Conservation (phyloP, 805 yeast genomes). For the Metschnikowia reukaufii region DNA sequence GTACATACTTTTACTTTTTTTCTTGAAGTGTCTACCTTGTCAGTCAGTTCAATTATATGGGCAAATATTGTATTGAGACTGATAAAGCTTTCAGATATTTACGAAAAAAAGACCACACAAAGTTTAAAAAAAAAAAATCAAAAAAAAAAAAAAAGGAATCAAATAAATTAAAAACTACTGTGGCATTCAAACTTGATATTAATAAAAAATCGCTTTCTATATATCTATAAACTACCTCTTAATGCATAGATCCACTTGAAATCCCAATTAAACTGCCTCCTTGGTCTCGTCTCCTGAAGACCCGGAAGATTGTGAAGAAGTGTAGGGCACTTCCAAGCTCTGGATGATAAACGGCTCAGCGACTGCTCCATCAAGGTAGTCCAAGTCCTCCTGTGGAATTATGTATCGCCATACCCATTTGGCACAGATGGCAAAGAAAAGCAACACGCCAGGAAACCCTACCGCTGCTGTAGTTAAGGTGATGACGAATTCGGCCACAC, state of each 20-base stretch:
- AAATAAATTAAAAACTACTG: neutral
- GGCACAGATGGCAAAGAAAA: slow-evolving; percentile 67
- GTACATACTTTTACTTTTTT: slow-evolving; percentile 11
- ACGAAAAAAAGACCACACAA: neutral
- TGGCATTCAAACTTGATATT: neutral
- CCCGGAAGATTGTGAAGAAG: slow-evolving; percentile 3
- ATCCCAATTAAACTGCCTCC: neutral
- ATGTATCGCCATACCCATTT: slow-evolving; percentile 57
- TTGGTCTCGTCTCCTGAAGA: slow-evolving; percentile 4
- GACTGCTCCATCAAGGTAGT: slow-evolving; percentile 63
- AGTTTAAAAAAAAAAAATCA: neutral
- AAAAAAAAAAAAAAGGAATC: neutral
- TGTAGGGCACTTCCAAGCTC: slow-evolving; percentile 32
- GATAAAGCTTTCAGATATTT: neutral
- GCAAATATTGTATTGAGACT: neutral
- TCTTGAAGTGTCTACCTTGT: neutral
- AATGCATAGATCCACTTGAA: neutral
- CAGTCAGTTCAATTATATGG: neutral
- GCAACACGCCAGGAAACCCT: slow-evolving; percentile 85
- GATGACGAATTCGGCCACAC: slow-evolving; percentile 79
- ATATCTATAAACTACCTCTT: neutral
- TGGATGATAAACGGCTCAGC: slow-evolving; percentile 57
- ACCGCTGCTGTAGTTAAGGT: slow-evolving; percentile 88
- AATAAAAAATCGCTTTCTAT: neutral
- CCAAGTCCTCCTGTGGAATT: slow-evolving; percentile 62